Evolutionary conservation across 106 monocot species (phyloP), one percentile per base, ranked within the genome.

Genomic region (Vanilla planifolia): DNA sequence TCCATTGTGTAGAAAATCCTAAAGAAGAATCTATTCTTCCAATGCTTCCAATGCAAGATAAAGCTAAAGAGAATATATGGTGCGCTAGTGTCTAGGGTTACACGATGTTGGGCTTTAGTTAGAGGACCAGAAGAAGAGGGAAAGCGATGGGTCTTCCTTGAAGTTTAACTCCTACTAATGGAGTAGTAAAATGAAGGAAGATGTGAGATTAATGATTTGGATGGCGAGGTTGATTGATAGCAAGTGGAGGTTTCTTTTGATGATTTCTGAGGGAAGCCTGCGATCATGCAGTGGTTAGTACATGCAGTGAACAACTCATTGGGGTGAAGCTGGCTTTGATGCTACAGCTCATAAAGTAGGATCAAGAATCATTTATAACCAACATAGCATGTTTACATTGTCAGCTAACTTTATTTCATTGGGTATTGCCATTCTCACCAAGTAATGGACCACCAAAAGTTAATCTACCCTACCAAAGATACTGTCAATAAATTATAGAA

Each of bases 321-420:
- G 26, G 25, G 24, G 26, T 50, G 26, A 13, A 50, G 50, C 26
- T 50, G 13, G 50, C 50, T 50, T 22, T 50, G n/a, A 21, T 50
- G 50, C 25, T 50, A 50, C 50, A 50, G 50, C 50, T 50, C 50
- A 50, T 50, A 50, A 50, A 50, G 50, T 25, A 7, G 50, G 24
- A 24, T 50, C 50, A 50, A 24, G 17, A 50, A 50, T 50, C 50
- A 50, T 50, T 50, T 50, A 50, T 25, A 26, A 24, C 50, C 50
- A 50, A 50, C 50, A 50, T 19, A n/a, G 21, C 50, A 24, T 27
- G 26, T 50, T 25, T 50, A 50, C 50, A 50, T n/a, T n/a, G 50
- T 50, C 50, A 24, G 50, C 50, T 26, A 24, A 11, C 50, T 50
- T 50, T 50, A 50, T 50, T 50, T 50, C 50, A 22, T 50, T 13